Evolutionary conservation across 2,329 filamentous ascomycete species (phyloP), one percentile per base, ranked within the genome.

Genomic region (Orbilia oligospora): DNA sequence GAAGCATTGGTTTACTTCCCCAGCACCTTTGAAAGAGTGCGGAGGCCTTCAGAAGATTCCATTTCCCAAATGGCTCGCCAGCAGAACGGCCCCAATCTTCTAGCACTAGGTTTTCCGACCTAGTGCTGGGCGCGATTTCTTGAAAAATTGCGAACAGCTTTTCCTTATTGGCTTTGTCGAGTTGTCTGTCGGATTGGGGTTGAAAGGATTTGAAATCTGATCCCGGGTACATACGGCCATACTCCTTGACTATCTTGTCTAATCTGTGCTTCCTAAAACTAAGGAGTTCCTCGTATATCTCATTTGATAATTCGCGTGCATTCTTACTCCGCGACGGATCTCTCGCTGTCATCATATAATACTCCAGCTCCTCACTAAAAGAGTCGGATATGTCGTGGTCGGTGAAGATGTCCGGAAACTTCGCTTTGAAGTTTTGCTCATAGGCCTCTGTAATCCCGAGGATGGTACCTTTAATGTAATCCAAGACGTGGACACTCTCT

Each of bases 41-140:
- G 18, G 46, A 27, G 12, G 63, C 63, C 22, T 67, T 67, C 14
- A 67, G 24, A 5, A 67, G 63, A 18, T 48, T 38, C 63, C 63
- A 67, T 16, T 67, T 33, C 5, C 27, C 48, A 22, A 53, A 41
- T 6, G 27, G 30, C 0, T 38, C 8, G 0, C 27, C 36, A 14
- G 24, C 63, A n/a, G 27, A 38, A 5, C 30, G 16, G 4, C 3
- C 12, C 63, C 46, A 67, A 24, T 67, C 46, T 5, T 53, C 10
- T 6, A 67, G 16, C n/a, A 67, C 5, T 24, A 3, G 24, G n/a
- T 53, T 53, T 27, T 12, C 12, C 0, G 49, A 33, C 12, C 16
- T 9, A 4, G 24, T 53, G 30, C n/a, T 8, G 2, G 24, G 49
- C 16, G 16, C 10, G 12, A 53, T 53, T n/a, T 12, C 14, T 24